Evolutionary conservation across 805 yeast species (phyloP), one percentile per base, ranked within the genome.

Genomic region (Pichia deserticola): DNA sequence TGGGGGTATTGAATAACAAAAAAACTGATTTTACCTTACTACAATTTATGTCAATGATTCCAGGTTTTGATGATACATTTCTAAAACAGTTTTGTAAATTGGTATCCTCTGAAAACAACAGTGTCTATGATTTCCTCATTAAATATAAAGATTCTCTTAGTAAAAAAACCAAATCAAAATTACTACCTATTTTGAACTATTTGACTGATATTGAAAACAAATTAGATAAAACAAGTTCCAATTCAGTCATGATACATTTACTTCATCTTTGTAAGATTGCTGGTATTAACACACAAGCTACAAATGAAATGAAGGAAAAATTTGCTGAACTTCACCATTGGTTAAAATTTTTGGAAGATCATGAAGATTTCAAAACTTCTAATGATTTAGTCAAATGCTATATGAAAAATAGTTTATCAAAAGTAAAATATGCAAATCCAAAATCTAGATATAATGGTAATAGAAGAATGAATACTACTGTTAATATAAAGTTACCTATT

Each of bases 111-210:
- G 50, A 45, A 32, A 41, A 30, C 5, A 36, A 10, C 5, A 15
- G 46, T 7, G 34, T 45, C 27, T 40, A 12, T 36, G 40, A 45
- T 28, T 45, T 49, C 20, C 38, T 49, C 13, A 28, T 32, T 3
- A 49, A 49, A 32, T 49, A 49, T 35, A 42, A 45, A 36, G 49
- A 40, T 35, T 34, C 51, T 5, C 36, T 49, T 5, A 44, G 45
- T 44, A 38, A 40, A 6, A 44, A 41, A 44, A 41, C 39, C 4
- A 45, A 36, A 25, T 20, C 15, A 1, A 44, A 36, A 32, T 9
- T 49, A 9, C 11, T 45, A 13, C 51, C 51, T 4, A 36, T 49
- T 32, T 5, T 49, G 12, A 36, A 49, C 6, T 45, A 44, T 34
- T 32, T 49, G 5, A 13, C 36, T 13, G 15, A 28, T n/a, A 35